These are phyloP conservation scores for Russula sp. DNA, from an alignment of 768 basidiomycete genomes.

Conservation along the genomic window DNA sequence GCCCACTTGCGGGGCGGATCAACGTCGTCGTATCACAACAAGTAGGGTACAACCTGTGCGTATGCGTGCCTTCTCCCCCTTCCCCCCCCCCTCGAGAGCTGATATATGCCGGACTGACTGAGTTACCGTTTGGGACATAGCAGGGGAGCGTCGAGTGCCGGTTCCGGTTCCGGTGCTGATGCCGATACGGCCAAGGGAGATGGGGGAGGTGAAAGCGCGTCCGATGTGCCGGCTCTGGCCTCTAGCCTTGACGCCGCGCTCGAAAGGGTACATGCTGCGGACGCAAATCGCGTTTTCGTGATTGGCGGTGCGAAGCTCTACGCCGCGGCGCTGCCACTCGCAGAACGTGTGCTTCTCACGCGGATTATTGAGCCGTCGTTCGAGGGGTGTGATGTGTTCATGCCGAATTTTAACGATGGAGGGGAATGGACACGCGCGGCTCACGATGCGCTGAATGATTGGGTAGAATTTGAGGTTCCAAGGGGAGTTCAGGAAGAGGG, in stretches of 20 bases:
- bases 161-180: neutral
- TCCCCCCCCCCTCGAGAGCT: neutral
- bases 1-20: conserved; percentile 67
- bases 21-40: conserved; percentile 77
- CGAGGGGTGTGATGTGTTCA: conserved; percentile 79
- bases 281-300: conserved; percentile 47
- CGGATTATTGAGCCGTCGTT: conserved; percentile 71
- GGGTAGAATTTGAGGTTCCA: conserved; percentile 78
- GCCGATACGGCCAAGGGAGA: neutral
- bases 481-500: conserved; percentile 76
- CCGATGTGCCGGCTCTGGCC: conserved; percentile 35
- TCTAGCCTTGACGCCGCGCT: conserved; percentile 35
- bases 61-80: neutral
- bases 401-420: conserved; percentile 59
- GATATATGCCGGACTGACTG: conserved; percentile 13
- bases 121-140: neutral
- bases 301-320: conserved; percentile 93
- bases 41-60: conserved; percentile 56
- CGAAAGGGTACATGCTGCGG: conserved; percentile 39
- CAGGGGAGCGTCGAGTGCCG: neutral
- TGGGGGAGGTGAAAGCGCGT: neutral
- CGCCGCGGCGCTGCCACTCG: conserved; percentile 53
- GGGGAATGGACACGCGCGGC: conserved; percentile 50
- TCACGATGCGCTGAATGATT: conserved; percentile 60
- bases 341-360: conserved; percentile 84